These are phyloP conservation scores for Populus hybrid DNA, from an alignment of 441 rosid genomes.

Conservation along the genomic window DNA sequence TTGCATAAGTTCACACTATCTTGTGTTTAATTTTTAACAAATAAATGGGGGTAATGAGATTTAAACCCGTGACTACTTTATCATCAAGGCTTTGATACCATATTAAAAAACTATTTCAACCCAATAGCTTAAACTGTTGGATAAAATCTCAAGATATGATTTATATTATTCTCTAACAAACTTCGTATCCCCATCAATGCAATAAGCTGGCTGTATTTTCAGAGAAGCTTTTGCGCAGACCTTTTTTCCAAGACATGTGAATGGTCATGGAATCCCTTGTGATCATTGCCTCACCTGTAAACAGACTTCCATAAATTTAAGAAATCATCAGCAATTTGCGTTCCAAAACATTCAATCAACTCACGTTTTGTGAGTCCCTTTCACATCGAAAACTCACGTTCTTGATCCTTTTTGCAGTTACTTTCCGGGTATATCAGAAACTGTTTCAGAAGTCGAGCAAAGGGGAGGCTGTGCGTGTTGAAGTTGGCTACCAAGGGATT, in stretches of 20 bases:
- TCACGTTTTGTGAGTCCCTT: neutral
- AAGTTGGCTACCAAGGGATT: slow-evolving; percentile 7
- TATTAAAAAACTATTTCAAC: no score
- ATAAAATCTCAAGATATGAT: no score
- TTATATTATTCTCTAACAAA: no score
- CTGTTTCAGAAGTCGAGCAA: slow-evolving; percentile 72
- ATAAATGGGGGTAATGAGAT: no score
- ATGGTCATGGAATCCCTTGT: neutral
- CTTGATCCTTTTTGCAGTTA: slow-evolving; percentile 42
- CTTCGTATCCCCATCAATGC: no score
- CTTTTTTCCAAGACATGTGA: neutral
- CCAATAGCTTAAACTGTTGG: no score
- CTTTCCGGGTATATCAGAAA: slow-evolving; percentile 73
- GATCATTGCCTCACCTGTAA: neutral
- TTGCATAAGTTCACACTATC: no score
- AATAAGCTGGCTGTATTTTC: neutral
- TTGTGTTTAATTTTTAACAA: no score
- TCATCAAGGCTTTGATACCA: no score
- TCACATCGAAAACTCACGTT: neutral
- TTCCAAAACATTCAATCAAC: neutral
- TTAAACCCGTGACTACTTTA: no score
- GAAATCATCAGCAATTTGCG: neutral
- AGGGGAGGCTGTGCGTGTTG: slow-evolving; percentile 87
- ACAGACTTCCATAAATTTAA: neutral
- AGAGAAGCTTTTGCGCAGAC: neutral